Percentiles rank a stretch among this genome's conserved stretches.
Conservation (phyloP, 176 grass and related monocot species). For the Musa troglodytarum region DNA sequence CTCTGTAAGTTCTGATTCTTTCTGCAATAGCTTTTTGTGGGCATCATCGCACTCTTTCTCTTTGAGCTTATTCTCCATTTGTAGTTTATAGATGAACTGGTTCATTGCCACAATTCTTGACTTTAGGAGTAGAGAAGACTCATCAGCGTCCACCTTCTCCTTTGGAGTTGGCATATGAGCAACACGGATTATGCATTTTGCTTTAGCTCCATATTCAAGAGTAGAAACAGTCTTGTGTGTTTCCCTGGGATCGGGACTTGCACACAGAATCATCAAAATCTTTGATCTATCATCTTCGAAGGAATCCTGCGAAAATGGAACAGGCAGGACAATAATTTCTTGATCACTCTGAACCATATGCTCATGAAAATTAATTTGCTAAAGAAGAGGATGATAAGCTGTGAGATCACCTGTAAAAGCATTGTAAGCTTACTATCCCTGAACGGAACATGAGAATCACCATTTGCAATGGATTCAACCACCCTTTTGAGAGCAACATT, state of each 20-base stretch:
- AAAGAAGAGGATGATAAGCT: neutral
- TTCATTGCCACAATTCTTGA: slow-evolving; percentile 78
- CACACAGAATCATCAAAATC: slow-evolving; percentile 97
- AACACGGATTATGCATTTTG: slow-evolving; percentile 80
- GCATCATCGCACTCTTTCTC: slow-evolving; percentile 55
- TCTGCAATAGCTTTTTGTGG: slow-evolving; percentile 33
- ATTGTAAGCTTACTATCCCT: slow-evolving; percentile 92
- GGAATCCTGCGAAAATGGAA: slow-evolving; percentile 56
- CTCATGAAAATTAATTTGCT: too few species aligned
- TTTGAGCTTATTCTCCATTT: slow-evolving; percentile 53
- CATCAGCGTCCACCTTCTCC: slow-evolving; percentile 50
- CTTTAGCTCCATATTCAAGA: slow-evolving; percentile 89
- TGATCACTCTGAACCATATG: neutral
- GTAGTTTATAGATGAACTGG: slow-evolving; percentile 70
- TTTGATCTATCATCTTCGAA: slow-evolving; percentile 92
- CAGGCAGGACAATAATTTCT: neutral
- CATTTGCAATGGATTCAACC: slow-evolving; percentile 85
- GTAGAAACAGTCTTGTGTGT: slow-evolving; percentile 89
- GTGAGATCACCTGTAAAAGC: slow-evolving; percentile 59
- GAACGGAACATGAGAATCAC: slow-evolving; percentile 91
- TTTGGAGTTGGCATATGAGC: slow-evolving; percentile 55
- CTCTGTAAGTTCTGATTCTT: slow-evolving; percentile 57
- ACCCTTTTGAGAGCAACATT: slow-evolving; percentile 86
- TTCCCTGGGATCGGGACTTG: slow-evolving; percentile 84
- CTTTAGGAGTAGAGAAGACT: slow-evolving; percentile 48